phyloP scores from a whole-genome alignment of 352 stramenopile genomes.

The Globisporangium camurandrum region DNA sequence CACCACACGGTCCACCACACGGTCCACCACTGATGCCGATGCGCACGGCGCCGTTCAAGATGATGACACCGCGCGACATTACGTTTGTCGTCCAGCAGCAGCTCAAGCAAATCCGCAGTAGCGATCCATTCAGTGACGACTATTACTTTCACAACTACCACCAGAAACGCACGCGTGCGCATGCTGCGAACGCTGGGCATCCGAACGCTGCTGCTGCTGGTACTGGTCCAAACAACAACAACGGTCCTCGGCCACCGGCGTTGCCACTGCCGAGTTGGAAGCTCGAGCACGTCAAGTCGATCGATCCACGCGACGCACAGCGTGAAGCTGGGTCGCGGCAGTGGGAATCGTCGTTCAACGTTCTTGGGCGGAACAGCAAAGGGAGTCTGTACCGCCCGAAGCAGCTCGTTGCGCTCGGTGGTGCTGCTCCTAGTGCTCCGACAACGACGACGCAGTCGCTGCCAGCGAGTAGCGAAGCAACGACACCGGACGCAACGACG shows the following conservation, averaged over 20 bases:
- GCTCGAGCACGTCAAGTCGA: slow-evolving; percentile 74
- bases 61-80: slow-evolving; percentile 83
- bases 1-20: not conserved
- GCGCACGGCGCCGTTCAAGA: slow-evolving; percentile 43
- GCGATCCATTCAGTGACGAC: slow-evolving; percentile 84
- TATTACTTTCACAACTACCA: slow-evolving; percentile 86
- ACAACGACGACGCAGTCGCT: slow-evolving; percentile 5
- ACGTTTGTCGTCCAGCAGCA: slow-evolving; percentile 82
- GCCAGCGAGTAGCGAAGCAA: slow-evolving; percentile 1
- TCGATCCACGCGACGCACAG: slow-evolving; percentile 52
- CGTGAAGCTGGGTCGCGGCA: slow-evolving; percentile 59
- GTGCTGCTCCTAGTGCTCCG: slow-evolving; percentile 8
- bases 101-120: slow-evolving; percentile 81
- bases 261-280: slow-evolving; percentile 75
- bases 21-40: slow-evolving; percentile 3
- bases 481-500: not conserved
- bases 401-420: slow-evolving; percentile 47
- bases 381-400: slow-evolving; percentile 74
- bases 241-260: slow-evolving; percentile 19
- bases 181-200: too few species aligned
- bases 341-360: slow-evolving; percentile 66
- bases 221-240: slow-evolving; percentile 1
- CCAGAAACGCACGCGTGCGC: slow-evolving; percentile 57
- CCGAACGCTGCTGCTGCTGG: too few species aligned
- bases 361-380: slow-evolving; percentile 72